Evolutionary conservation across 2,329 filamentous ascomycete genomes (phyloP).

Genomic region (Colletotrichum lindemuthianum): DNA sequence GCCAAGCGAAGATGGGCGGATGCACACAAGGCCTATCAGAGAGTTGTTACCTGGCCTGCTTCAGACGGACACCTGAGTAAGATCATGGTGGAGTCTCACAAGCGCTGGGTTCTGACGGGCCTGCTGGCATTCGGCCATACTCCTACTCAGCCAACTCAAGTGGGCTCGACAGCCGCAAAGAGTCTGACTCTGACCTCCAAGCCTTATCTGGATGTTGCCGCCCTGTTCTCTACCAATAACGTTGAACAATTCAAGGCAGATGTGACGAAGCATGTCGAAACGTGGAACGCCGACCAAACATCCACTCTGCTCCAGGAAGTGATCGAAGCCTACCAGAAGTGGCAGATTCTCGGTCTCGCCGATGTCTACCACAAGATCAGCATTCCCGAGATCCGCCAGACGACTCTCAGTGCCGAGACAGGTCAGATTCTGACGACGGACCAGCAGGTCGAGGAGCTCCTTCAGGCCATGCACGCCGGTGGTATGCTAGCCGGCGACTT

Average conservation of each 20-base stretch:
- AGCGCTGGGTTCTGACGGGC: conserved; percentile 86
- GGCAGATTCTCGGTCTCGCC: conserved; percentile 78
- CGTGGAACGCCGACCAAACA: conserved; percentile 81
- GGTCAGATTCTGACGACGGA: conserved; percentile 54
- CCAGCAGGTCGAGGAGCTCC: conserved; percentile 55
- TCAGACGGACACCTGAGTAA: conserved; percentile 72
- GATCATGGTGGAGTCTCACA: conserved; percentile 89
- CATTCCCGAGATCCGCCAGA: conserved; percentile 60
- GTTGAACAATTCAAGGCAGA: conserved; percentile 71
- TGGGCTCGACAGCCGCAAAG: conserved; percentile 63
- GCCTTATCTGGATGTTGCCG: conserved; percentile 76
- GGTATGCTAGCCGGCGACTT: conserved; percentile 64
- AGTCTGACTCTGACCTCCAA: conserved; percentile 68
- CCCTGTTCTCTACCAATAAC: conserved; percentile 69
- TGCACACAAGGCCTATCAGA: conserved; percentile 70
- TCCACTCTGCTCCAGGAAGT: conserved; percentile 76
- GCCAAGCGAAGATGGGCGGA: conserved; percentile 68
- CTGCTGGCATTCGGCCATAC: conserved; percentile 75
- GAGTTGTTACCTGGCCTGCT: conserved; percentile 74
- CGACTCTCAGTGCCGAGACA: conserved; percentile 65
- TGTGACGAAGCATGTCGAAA: conserved; percentile 62
- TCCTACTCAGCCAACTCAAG: conserved; percentile 64
- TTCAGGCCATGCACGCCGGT: conserved; percentile 65
- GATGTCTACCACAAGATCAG: conserved; percentile 74
- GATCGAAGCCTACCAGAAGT: conserved; percentile 75